Evolutionary conservation across 2,329 filamentous ascomycete genomes (phyloP), one percentile per base, ranked within the genome.

Genomic region (Endocalyx cinctus): DNA sequence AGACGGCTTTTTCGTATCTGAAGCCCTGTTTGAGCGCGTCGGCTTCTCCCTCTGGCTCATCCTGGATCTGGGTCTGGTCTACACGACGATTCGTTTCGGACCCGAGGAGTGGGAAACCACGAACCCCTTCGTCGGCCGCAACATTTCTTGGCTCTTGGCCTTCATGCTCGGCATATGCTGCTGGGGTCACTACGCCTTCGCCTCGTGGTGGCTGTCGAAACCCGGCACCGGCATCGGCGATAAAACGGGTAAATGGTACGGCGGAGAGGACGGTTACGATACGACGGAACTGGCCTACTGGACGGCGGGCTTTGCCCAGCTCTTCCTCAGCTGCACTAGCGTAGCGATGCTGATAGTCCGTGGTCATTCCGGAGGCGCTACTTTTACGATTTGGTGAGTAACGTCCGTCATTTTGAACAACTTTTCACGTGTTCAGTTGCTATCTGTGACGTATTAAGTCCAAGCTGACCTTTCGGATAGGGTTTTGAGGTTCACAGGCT

Each of bases 281-380:
- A 66, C 63, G 18, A 70, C 69, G 3, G 70, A 74, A 52, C 42
- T 72, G 46, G 62, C 64, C 2, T 72, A 62, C 33, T 72, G 67
- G 64, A 66, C 64, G 6, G 67, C 67, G 2, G 62, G 64, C 20
- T 46, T 66, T 12, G 57, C 59, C 17, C 69, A 73, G 45, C 49
- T 67, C 32, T 47, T 60, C 8, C 51, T 60, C 26, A 69, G 65
- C 34, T 54, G 56, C 2, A 52, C 55, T 16, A 60, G 62, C 6
- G 39, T 70, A 33, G 57, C 59, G 15, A 68, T 69, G 62, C 50
- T 73, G 25, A 32, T 67, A 10, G 55, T 65, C 14, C 54, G 70
- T 33, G 60, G 63, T 2, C 68, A 72, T 44, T 69, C 67, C 13
- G 66, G 69, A 4, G 70, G 69, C 1, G 60, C 65, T 27, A 65